Percentiles rank a stretch among this genome's conserved stretches.
These are phyloP conservation scores for Ophiosphaerella korrae DNA, from an alignment of 2,329 filamentous ascomycete genomes.

Conservation along the genomic window DNA sequence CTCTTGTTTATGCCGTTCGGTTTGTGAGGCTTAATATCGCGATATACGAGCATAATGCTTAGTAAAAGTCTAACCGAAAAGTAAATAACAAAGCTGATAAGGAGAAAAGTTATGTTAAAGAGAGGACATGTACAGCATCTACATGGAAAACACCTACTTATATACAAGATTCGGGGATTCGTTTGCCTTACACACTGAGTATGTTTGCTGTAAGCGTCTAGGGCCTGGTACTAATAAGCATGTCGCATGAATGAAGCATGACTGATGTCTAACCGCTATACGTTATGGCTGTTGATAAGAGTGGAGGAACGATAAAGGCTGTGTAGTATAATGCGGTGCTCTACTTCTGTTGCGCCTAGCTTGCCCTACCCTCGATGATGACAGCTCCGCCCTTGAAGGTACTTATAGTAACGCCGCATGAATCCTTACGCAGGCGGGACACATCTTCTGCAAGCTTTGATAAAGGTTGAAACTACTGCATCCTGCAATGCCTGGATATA, in stretches of 20 bases:
- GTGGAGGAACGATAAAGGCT: slow-evolving; percentile 4
- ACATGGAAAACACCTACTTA: slow-evolving; percentile 1
- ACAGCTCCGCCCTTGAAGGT: slow-evolving; percentile 1
- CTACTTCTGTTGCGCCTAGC: slow-evolving; percentile 2
- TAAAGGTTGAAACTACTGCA: slow-evolving; percentile 1
- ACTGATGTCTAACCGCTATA: slow-evolving; percentile 1
- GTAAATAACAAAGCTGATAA: slow-evolving; percentile 12
- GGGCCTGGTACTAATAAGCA: slow-evolving; percentile 4
- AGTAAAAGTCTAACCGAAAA: slow-evolving; percentile 10
- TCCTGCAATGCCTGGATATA: too few species aligned
- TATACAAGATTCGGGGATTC: slow-evolving; percentile 5
- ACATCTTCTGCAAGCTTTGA: slow-evolving; percentile 3
- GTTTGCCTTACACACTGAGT: slow-evolving; percentile 2
- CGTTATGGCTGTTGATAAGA: slow-evolving; percentile 1
- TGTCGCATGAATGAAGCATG: slow-evolving; percentile 2
- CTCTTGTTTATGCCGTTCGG: slow-evolving; percentile 8
- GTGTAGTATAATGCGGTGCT: slow-evolving; percentile 5
- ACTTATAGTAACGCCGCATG: slow-evolving; percentile 3
- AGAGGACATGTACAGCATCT: slow-evolving; percentile 1
- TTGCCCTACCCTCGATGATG: neutral
- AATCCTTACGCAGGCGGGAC: neutral
- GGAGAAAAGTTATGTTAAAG: slow-evolving; percentile 7
- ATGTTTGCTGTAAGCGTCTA: slow-evolving; percentile 5
- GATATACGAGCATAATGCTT: slow-evolving; percentile 12
- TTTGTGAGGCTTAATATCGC: slow-evolving; percentile 6